Percentiles rank a stretch among this genome's conserved stretches.
These are phyloP conservation scores for Caryopteris hybrid DNA, from an alignment of 305 asterid species.

Conservation along the genomic window DNA sequence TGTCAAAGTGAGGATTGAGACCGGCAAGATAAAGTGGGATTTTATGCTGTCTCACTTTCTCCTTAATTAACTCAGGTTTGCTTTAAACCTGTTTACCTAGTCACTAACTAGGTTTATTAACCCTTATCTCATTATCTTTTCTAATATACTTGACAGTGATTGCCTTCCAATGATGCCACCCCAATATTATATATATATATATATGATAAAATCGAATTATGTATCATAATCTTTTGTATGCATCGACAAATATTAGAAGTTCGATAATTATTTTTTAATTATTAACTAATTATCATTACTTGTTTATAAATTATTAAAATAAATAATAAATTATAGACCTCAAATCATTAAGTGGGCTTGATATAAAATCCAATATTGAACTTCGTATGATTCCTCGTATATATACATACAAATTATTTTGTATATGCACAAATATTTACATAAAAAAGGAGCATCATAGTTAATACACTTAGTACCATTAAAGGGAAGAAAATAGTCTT, in stretches of 20 bases:
- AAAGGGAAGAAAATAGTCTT: conserved; percentile 50
- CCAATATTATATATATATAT: not conserved
- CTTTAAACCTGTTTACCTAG: conserved; percentile 30
- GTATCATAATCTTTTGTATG: no score
- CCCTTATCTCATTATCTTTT: conserved; percentile 20
- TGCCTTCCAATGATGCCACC: conserved; percentile 32
- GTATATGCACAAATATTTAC: conserved; percentile 7
- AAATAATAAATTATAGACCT: no score
- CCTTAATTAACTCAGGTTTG: conserved; percentile 36
- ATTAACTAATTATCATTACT: no score
- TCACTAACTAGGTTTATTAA: conserved; percentile 20
- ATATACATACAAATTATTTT: no score
- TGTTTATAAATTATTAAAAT: no score
- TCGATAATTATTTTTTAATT: no score
- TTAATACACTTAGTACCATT: conserved; percentile 42
- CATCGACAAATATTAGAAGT: no score
- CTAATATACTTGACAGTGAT: conserved; percentile 40
- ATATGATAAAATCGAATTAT: no score
- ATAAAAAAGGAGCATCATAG: conserved; percentile 12
- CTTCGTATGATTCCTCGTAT: no score
- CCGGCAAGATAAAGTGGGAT: conserved; percentile 26
- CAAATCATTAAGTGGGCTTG: no score
- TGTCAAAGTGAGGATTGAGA: not conserved
- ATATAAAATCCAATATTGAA: no score
- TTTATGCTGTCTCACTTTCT: conserved; percentile 32